A percentile compares a stretch with the other conserved stretches of the same genome.
Evolutionary conservation across 2,329 filamentous ascomycete genomes (phyloP).

Genomic region (Alternaria panax): DNA sequence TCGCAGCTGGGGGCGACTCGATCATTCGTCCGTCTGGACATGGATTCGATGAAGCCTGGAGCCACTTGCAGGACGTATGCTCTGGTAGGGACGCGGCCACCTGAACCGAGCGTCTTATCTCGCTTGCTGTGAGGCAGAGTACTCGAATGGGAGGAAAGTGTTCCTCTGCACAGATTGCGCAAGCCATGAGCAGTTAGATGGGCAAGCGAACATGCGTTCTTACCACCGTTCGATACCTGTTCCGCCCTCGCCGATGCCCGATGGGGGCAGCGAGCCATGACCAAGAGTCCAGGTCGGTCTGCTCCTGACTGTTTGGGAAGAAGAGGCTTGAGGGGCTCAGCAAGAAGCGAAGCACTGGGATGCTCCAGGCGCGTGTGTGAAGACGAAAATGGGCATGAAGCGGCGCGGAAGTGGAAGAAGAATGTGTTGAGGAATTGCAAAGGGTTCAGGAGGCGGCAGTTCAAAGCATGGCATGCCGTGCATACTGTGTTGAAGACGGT

Average conservation of each 20-base stretch:
- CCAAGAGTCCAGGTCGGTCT: slow-evolving; percentile 33
- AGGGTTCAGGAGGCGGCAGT: slow-evolving; percentile 25
- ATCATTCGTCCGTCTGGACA: slow-evolving; percentile 17
- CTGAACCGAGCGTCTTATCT: slow-evolving; percentile 35
- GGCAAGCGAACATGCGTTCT: slow-evolving; percentile 38
- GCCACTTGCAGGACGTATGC: slow-evolving; percentile 27
- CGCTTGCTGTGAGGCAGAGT: slow-evolving; percentile 23
- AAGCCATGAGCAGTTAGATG: slow-evolving; percentile 26
- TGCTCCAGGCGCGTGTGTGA: slow-evolving; percentile 12
- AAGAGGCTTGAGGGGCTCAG: slow-evolving; percentile 30
- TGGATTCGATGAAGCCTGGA: slow-evolving; percentile 4
- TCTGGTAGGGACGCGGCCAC: slow-evolving; percentile 23
- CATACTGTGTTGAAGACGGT: slow-evolving; percentile 13
- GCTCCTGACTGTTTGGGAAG: slow-evolving; percentile 27
- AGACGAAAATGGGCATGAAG: slow-evolving; percentile 20
- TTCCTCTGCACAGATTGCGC: slow-evolving; percentile 18
- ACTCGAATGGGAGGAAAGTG: slow-evolving; percentile 7
- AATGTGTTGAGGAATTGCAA: slow-evolving; percentile 33
- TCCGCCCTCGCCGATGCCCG: slow-evolving; percentile 30
- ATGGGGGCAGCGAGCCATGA: slow-evolving; percentile 16
- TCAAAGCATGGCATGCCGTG: slow-evolving; percentile 18
- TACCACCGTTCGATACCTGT: slow-evolving; percentile 34
- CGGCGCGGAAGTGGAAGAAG: slow-evolving; percentile 23
- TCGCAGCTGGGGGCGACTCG: slow-evolving; percentile 23
- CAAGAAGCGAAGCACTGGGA: slow-evolving; percentile 32